Evolutionary conservation across 345 rosid genomes (phyloP).

Genomic region (Noccaea caerulescens): DNA sequence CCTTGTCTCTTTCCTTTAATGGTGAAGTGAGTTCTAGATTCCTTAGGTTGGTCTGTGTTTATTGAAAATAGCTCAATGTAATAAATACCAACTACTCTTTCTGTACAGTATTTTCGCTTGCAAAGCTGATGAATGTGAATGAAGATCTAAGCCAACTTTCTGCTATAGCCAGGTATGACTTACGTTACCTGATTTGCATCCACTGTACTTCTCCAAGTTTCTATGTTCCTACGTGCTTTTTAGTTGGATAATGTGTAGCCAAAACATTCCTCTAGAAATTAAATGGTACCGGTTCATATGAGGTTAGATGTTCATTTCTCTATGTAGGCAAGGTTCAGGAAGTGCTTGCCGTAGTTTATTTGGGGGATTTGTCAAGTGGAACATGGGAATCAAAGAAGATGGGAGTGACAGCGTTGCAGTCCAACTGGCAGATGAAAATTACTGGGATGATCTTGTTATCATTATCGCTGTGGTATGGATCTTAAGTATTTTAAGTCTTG

Average conservation of each 20-base stretch:
- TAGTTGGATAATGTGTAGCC: neutral
- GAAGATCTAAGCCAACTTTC: conserved; percentile 89
- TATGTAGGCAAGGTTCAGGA: conserved; percentile 91
- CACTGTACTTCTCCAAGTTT: neutral
- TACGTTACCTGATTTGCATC: neutral
- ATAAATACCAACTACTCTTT: conserved; percentile 3
- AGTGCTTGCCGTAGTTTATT: conserved; percentile 97
- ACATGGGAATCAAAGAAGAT: conserved; percentile 78
- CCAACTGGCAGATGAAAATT: conserved; percentile 87
- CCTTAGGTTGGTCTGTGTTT: neutral
- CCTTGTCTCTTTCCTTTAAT: conserved; percentile 13
- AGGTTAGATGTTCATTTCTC: conserved; percentile 33
- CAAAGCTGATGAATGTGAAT: conserved; percentile 84
- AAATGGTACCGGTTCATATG: neutral
- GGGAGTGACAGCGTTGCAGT: conserved; percentile 93
- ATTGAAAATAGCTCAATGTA: neutral
- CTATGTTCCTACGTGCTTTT: conserved; percentile 1
- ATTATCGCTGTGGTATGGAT: conserved; percentile 85
- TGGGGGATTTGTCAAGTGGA: conserved; percentile 98
- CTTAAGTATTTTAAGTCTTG: neutral
- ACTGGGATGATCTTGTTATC: conserved; percentile 93
- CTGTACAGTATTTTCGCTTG: conserved; percentile 75
- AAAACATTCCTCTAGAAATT: neutral
- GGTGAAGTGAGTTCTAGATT: neutral
- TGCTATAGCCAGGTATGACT: conserved; percentile 81